A percentile compares a stretch with the other conserved stretches of the same genome.
These are phyloP conservation scores for Aurantiochytrium sp. DNA, from an alignment of 108 stramenopile species.

Conservation along the genomic window DNA sequence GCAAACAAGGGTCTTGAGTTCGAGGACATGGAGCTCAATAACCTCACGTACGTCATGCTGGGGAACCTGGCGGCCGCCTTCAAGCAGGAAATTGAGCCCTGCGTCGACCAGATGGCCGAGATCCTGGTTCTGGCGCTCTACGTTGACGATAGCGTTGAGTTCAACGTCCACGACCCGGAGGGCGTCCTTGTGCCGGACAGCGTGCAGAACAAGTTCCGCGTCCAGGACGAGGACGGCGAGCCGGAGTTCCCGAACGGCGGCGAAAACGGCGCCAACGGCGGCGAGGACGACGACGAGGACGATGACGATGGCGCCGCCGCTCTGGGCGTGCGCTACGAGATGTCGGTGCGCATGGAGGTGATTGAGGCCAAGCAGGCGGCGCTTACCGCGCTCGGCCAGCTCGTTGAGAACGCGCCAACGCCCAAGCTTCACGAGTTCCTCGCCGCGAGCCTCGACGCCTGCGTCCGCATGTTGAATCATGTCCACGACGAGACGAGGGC, in stretches of 20 bases:
- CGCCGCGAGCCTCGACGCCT: neutral
- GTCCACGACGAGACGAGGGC: neutral
- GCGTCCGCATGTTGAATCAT: neutral
- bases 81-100: neutral
- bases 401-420: neutral
- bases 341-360: neutral
- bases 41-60: neutral
- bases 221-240: neutral
- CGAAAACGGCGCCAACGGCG: neutral
- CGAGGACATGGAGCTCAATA: slow-evolving; percentile 19
- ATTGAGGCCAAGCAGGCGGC: neutral
- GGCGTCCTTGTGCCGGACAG: slow-evolving; percentile 16
- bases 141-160: neutral
- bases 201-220: neutral
- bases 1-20: neutral
- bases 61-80: neutral
- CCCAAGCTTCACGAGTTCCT: neutral
- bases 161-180: slow-evolving; percentile 3
- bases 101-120: neutral
- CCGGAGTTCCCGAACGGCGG: no score
- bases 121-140: neutral
- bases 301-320: neutral
- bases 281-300: neutral
- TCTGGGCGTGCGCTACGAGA: neutral
- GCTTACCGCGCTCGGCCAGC: neutral